Conservation (phyloP, 1,284 basidiomycete genomes). For the Porphyrellus sp. region DNA sequence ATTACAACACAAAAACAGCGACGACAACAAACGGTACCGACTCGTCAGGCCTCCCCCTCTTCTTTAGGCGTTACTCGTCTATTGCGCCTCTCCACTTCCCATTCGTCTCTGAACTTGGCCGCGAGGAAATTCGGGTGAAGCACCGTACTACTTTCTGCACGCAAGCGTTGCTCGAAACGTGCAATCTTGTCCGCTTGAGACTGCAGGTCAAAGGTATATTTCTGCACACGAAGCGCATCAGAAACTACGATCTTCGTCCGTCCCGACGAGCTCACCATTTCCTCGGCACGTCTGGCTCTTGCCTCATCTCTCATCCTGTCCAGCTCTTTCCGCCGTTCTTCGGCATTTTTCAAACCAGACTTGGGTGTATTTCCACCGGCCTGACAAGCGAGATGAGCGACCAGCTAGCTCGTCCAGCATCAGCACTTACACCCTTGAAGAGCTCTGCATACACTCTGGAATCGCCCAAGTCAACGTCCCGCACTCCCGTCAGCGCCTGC, state of each 20-base stretch:
- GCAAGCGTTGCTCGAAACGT: slow-evolving; percentile 59
- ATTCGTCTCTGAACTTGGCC: slow-evolving; percentile 53
- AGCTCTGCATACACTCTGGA: slow-evolving; percentile 59
- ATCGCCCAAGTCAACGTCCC: slow-evolving; percentile 65
- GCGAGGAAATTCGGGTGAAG: slow-evolving; percentile 67
- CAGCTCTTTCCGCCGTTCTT: slow-evolving; percentile 65
- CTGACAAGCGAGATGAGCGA: slow-evolving; percentile 19
- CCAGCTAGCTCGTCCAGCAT: slow-evolving; percentile 2
- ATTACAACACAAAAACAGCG: background rate
- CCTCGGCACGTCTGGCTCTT: slow-evolving; percentile 51
- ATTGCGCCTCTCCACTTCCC: slow-evolving; percentile 35
- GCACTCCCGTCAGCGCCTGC: slow-evolving; percentile 39
- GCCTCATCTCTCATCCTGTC: slow-evolving; percentile 71
- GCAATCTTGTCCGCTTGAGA: slow-evolving; percentile 64
- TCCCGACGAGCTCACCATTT: slow-evolving; percentile 44
- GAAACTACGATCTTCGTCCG: background rate
- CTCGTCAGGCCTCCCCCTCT: slow-evolving; percentile 32
- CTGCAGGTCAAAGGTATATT: slow-evolving; percentile 64
- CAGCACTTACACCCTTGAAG: slow-evolving; percentile 56
- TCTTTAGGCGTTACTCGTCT: slow-evolving; percentile 28
- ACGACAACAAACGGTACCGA: slow-evolving; percentile 4
- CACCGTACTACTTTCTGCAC: slow-evolving; percentile 47
- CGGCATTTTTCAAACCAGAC: slow-evolving; percentile 64
- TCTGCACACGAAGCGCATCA: slow-evolving; percentile 39
- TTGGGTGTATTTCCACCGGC: slow-evolving; percentile 52